A percentile compares a stretch with the other conserved stretches of the same genome.
Evolutionary conservation across 2,329 filamentous ascomycete species (phyloP).

Genomic region (Hypomyces rosellus): DNA sequence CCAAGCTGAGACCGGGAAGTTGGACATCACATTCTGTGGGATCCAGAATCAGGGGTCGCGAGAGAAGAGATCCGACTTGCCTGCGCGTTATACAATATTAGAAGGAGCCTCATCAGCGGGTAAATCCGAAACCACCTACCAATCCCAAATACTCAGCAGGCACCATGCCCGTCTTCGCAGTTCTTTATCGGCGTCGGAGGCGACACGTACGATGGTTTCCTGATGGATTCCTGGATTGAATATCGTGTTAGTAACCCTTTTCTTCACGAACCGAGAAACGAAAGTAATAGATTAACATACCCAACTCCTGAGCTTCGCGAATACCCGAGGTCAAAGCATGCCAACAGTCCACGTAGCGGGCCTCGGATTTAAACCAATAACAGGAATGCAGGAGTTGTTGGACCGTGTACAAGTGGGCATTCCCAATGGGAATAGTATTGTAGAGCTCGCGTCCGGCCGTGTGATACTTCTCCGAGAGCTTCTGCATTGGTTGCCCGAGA

Average conservation of each 20-base stretch:
- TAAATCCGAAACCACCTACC: constrained; percentile 18
- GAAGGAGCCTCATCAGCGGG: background rate
- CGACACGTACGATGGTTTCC: constrained; percentile 20
- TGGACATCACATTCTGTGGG: constrained; percentile 26
- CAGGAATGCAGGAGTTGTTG: constrained; percentile 32
- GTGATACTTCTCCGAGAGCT: constrained; percentile 28
- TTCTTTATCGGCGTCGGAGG: constrained; percentile 30
- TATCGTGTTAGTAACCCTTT: background rate
- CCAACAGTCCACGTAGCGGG: constrained; percentile 32
- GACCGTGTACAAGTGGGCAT: constrained; percentile 27
- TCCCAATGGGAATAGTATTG: constrained; percentile 26
- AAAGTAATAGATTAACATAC: constrained; percentile 15
- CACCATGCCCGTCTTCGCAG: constrained; percentile 32
- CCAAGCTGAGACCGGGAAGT: constrained; percentile 27
- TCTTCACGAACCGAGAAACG: background rate
- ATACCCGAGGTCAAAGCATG: constrained; percentile 30
- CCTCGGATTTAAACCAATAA: constrained; percentile 33
- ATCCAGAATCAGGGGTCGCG: constrained; percentile 30
- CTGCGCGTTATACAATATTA: constrained; percentile 14
- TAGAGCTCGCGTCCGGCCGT: constrained; percentile 27
- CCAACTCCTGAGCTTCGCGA: constrained; percentile 30
- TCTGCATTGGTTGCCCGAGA: constrained; percentile 22
- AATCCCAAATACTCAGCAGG: constrained; percentile 33
- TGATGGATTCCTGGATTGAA: constrained; percentile 23
- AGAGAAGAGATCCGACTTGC: constrained; percentile 30